A percentile compares a stretch with the other conserved stretches of the same genome.
Evolutionary conservation across 1,284 basidiomycete species (phyloP).

Genomic region (Takashimella tepidaria): DNA sequence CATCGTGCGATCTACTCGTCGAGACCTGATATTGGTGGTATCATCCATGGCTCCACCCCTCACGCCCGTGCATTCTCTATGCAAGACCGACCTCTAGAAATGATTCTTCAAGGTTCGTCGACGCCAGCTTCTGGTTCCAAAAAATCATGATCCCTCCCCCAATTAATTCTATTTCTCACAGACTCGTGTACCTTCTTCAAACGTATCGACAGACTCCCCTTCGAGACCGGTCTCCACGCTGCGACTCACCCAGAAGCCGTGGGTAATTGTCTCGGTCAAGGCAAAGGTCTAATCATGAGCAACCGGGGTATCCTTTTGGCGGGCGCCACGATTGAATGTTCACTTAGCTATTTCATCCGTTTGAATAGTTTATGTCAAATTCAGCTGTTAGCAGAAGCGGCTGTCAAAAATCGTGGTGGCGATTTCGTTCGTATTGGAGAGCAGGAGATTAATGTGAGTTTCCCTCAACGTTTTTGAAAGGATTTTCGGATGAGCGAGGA

Average conservation of each 20-base stretch:
- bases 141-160: no score
- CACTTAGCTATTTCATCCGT: conserved; percentile 21
- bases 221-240: conserved; percentile 10
- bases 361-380: conserved; percentile 22
- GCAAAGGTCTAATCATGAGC: conserved; percentile 22
- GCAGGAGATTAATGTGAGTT: conserved; percentile 22
- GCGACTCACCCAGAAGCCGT: conserved; percentile 10
- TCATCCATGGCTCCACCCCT: conserved; percentile 21
- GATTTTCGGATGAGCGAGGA: not conserved
- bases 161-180: no score
- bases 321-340: conserved; percentile 25
- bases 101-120: conserved; percentile 21
- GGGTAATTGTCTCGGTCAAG: conserved; percentile 2
- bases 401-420: conserved; percentile 18
- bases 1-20: conserved; percentile 24
- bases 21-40: conserved; percentile 20
- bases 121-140: no score
- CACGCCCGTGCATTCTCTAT: conserved; percentile 20
- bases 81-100: conserved; percentile 15
- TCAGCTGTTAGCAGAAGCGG: conserved; percentile 25
- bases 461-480: no score
- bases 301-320: conserved; percentile 23
- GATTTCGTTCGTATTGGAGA: conserved; percentile 21
- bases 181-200: conserved; percentile 27
- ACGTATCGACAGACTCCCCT: conserved; percentile 15